Conservation (phyloP, 192 early-diverging fungal species). For the Geranomyces variabilis region DNA sequence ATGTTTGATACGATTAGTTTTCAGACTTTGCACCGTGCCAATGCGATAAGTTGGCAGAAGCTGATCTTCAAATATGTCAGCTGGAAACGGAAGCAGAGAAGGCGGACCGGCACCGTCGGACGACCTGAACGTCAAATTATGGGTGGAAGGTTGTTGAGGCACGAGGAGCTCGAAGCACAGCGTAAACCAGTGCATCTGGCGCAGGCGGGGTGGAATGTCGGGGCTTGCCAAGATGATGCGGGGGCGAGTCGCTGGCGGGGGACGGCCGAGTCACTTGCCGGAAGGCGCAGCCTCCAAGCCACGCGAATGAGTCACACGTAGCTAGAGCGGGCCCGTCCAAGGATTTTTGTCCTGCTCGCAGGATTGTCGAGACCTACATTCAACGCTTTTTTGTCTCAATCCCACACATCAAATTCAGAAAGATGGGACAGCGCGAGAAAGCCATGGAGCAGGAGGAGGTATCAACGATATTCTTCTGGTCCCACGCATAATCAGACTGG, state of each 20-base stretch:
- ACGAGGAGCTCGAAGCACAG: conserved; percentile 28
- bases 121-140: not conserved
- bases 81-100: conserved; percentile 14
- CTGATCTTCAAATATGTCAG: conserved; percentile 19
- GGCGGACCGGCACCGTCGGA: not conserved
- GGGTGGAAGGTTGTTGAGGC: not conserved
- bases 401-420: not conserved
- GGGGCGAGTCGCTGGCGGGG: too few relatives aligned
- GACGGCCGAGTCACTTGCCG: too few relatives aligned
- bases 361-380: too few relatives aligned
- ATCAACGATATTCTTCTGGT: too few relatives aligned
- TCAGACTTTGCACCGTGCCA: conserved; percentile 11
- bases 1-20: not conserved
- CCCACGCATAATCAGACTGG: not conserved
- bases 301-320: too few relatives aligned
- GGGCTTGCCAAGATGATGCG: too few relatives aligned
- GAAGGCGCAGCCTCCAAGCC: too few relatives aligned
- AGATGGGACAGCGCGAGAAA: conserved; percentile 2
- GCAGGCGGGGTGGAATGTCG: not conserved
- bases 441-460: conserved; percentile 5
- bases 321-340: too few relatives aligned
- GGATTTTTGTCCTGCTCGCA: too few relatives aligned
- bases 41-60: conserved; percentile 29
- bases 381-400: too few relatives aligned
- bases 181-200: conserved; percentile 27